Evolutionary conservation across 331 rosid genomes (phyloP).

Genomic region (Cucumis variabilis): DNA sequence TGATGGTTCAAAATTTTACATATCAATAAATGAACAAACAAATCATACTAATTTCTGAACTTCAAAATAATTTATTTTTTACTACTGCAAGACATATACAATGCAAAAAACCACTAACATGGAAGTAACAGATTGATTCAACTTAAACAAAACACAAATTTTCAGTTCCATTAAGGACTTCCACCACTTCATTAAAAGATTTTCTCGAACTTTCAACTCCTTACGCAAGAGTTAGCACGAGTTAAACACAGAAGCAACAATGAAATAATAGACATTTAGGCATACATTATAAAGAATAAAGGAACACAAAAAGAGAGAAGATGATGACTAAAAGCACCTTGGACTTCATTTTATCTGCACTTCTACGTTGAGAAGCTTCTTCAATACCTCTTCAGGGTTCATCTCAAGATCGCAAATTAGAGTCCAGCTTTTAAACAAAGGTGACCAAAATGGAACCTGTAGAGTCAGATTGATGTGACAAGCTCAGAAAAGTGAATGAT

Average conservation of each 20-base stretch:
- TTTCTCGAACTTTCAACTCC: neutral
- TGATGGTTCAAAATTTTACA: no score
- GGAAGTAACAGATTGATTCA: neutral
- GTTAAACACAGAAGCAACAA: neutral
- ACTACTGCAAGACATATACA: neutral
- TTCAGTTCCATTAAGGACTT: neutral
- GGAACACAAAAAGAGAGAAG: neutral
- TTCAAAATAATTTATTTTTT: no score
- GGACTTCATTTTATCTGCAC: constrained; percentile 72
- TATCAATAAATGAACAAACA: no score
- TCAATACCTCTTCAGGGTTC: constrained; percentile 61
- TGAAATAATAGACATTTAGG: neutral
- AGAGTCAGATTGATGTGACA: neutral
- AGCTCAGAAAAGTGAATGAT: neutral
- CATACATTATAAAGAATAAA: neutral
- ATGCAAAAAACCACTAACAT: neutral
- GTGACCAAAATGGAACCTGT: neutral
- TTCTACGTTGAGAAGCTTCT: constrained; percentile 77
- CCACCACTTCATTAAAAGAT: neutral
- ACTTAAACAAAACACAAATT: neutral
- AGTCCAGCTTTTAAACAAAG: neutral
- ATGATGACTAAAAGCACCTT: constrained; percentile 55
- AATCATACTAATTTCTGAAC: no score
- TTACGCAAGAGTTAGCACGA: neutral
- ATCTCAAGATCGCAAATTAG: constrained; percentile 33